These are phyloP conservation scores for Candida namnaoensis DNA, from an alignment of 805 yeast genomes.

Conservation along the genomic window DNA sequence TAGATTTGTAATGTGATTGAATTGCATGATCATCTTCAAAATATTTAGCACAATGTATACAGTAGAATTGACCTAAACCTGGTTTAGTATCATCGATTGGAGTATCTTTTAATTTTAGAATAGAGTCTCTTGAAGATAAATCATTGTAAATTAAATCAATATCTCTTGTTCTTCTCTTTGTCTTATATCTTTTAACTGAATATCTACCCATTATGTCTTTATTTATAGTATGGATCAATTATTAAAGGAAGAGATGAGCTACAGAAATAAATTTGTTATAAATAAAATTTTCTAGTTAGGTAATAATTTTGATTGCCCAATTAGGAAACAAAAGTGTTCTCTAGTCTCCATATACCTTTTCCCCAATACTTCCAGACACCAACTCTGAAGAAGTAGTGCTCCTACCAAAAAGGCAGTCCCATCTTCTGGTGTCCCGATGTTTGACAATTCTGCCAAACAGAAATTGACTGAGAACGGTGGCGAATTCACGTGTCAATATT, in stretches of 20 bases:
- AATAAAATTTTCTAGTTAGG: conserved; percentile 2
- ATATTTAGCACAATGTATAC: conserved; percentile 90
- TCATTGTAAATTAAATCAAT: conserved; percentile 78
- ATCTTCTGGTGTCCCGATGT: too few species aligned
- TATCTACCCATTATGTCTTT: conserved; percentile 66
- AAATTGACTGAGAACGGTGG: too few species aligned
- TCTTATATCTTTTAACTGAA: conserved; percentile 79
- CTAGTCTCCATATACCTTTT: too few species aligned
- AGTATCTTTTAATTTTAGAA: conserved; percentile 64
- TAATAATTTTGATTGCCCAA: neutral
- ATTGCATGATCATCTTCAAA: conserved; percentile 72
- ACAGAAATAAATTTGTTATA: neutral
- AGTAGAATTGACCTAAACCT: conserved; percentile 91
- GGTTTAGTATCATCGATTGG: conserved; percentile 84
- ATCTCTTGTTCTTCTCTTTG: conserved; percentile 81
- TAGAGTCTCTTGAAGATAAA: conserved; percentile 53
- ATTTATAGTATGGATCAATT: too few species aligned
- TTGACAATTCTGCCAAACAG: too few species aligned
- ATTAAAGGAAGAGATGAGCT: neutral
- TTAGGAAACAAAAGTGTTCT: neutral
- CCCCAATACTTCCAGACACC: neutral
- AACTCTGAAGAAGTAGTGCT: too few species aligned
- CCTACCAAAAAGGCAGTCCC: neutral
- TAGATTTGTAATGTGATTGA: conserved; percentile 63
- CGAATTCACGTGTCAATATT: too few species aligned